These are phyloP conservation scores for Penicillium sp. DNA, from an alignment of 2,329 filamentous ascomycete species.

Conservation along the genomic window DNA sequence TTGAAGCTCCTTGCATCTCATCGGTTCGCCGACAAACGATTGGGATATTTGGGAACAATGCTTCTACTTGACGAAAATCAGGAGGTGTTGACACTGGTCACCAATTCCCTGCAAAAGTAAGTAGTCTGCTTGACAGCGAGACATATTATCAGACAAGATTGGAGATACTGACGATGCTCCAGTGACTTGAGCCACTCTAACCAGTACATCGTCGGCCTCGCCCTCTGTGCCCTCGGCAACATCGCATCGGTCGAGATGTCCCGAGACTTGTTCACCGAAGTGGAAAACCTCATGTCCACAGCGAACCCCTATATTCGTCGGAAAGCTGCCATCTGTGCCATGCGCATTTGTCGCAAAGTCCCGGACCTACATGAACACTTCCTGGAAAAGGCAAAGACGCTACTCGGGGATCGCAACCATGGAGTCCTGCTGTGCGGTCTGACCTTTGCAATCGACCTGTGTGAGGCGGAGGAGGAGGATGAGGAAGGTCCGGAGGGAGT, in stretches of 20 bases:
- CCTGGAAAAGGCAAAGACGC: constrained; percentile 80
- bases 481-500: constrained; percentile 86
- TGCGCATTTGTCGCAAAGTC: constrained; percentile 97
- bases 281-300: constrained; percentile 84
- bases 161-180: constrained; percentile 30
- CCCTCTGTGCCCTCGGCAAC: constrained; percentile 92
- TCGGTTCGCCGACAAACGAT: constrained; percentile 92
- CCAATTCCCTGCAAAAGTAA: constrained; percentile 96
- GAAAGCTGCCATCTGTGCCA: constrained; percentile 96
- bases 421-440: constrained; percentile 89
- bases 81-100: constrained; percentile 93
- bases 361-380: constrained; percentile 97
- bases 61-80: constrained; percentile 95
- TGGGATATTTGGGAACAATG: constrained; percentile 95
- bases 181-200: constrained; percentile 96
- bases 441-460: constrained; percentile 84
- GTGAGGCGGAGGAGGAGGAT: constrained; percentile 90
- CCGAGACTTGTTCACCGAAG: constrained; percentile 89
- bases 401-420: constrained; percentile 90
- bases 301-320: constrained; percentile 97
- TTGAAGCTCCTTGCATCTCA: constrained; percentile 94
- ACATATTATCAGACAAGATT: not conserved
- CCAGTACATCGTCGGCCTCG: constrained; percentile 95
- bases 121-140: constrained; percentile 18
- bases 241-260: constrained; percentile 99